Evolutionary conservation across 179 eudicot species (phyloP).

Genomic region (Spergularia azorica): DNA sequence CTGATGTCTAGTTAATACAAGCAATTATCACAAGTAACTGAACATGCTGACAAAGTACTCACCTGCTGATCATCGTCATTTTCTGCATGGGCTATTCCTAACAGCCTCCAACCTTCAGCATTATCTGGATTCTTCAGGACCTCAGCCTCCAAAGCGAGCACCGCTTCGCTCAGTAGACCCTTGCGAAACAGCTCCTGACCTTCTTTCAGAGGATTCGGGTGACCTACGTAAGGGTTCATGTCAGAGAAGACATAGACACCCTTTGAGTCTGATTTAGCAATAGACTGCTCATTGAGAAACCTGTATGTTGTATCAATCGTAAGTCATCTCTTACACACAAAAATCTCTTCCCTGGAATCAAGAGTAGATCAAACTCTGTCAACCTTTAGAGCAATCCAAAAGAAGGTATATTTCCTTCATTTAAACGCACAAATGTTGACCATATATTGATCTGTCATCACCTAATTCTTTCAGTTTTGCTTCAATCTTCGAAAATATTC

Average conservation of each 20-base stretch:
- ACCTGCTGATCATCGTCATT: slow-evolving; percentile 99
- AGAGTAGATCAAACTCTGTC: slow-evolving; percentile 4
- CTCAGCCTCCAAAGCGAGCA: slow-evolving; percentile 99
- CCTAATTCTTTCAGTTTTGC: not conserved
- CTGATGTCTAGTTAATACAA: not conserved
- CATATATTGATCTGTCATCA: not conserved
- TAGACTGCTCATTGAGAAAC: slow-evolving; percentile 77
- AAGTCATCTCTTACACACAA: not conserved
- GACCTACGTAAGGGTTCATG: slow-evolving; percentile 97
- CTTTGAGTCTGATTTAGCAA: slow-evolving; percentile 53
- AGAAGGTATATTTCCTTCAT: not conserved
- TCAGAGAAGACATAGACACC: slow-evolving; percentile 89
- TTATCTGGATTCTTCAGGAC: slow-evolving; percentile 87
- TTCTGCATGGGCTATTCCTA: slow-evolving; percentile 97
- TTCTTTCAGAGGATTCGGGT: slow-evolving; percentile 89
- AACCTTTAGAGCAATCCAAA: not conserved
- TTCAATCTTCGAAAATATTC: not conserved
- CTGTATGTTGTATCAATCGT: slow-evolving; percentile 35
- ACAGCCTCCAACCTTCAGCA: slow-evolving; percentile 98
- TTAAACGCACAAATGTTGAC: no score
- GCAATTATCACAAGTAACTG: not conserved
- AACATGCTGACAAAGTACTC: not conserved
- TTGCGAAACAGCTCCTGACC: slow-evolving; percentile 92
- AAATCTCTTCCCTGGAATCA: not conserved
- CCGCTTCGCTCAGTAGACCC: slow-evolving; percentile 98